A percentile compares a stretch with the other conserved stretches of the same genome.
phyloP scores from a whole-genome alignment of 1,284 basidiomycete species.

The Vanrija humicola region DNA sequence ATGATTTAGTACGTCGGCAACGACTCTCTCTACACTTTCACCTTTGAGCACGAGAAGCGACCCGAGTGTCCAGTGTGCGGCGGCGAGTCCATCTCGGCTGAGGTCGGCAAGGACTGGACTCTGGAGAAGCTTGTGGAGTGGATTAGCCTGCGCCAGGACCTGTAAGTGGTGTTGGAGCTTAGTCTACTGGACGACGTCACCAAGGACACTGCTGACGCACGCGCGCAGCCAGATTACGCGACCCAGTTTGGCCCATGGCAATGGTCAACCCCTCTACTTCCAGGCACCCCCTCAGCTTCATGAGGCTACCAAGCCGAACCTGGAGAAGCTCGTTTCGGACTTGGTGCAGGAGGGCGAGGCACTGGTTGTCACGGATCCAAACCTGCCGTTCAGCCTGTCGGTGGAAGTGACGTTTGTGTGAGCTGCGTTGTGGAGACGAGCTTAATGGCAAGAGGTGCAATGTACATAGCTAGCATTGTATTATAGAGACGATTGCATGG shows the following conservation, averaged over 20 bases:
- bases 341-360: conserved; percentile 71
- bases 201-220: neutral
- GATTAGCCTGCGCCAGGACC: conserved; percentile 75
- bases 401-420: conserved; percentile 56
- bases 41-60: conserved; percentile 91
- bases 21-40: conserved; percentile 94
- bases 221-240: conserved; percentile 81
- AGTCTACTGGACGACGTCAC: too few species aligned
- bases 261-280: conserved; percentile 72
- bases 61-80: conserved; percentile 96
- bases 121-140: conserved; percentile 81
- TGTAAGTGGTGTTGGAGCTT: conserved; percentile 56
- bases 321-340: conserved; percentile 78
- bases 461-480: too few species aligned
- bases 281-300: conserved; percentile 88
- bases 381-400: conserved; percentile 79
- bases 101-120: conserved; percentile 65
- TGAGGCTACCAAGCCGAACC: conserved; percentile 77
- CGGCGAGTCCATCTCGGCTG: conserved; percentile 72
- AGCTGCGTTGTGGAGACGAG: neutral
- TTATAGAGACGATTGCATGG: too few species aligned
- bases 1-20: conserved; percentile 67
- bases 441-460: too few species aligned
- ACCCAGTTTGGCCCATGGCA: conserved; percentile 69
- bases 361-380: conserved; percentile 79